A percentile compares a stretch with the other conserved stretches of the same genome.
Conservation (phyloP, 164 flowering plant species). For the Buxus sempervirens region DNA sequence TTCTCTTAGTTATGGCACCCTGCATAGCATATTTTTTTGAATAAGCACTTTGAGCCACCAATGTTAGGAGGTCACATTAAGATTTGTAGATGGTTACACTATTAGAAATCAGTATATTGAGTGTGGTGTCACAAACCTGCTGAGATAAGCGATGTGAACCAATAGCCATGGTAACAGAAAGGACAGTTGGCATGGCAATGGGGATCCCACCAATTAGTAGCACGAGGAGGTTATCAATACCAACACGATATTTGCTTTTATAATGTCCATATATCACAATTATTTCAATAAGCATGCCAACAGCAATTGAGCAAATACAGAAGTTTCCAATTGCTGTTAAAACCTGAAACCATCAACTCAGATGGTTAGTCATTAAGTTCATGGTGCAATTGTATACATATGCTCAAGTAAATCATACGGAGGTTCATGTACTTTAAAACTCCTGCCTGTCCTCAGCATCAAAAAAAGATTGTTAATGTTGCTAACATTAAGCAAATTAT, state of each 20-base stretch:
- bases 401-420: no score
- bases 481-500: no score
- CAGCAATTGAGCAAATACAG: constrained; percentile 73
- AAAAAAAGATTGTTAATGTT: no score
- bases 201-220: constrained; percentile 81
- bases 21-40: neutral
- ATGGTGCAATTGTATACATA: neutral
- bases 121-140: constrained; percentile 43
- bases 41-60: neutral
- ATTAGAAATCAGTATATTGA: neutral
- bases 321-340: constrained; percentile 77
- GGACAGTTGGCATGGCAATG: constrained; percentile 85
- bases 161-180: constrained; percentile 81
- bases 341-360: constrained; percentile 37
- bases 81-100: neutral
- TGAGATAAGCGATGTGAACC: constrained; percentile 76
- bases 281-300: constrained; percentile 65
- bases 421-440: no score
- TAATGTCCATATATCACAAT: constrained; percentile 54
- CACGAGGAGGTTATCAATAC: constrained; percentile 73
- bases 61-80: neutral
- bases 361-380: neutral
- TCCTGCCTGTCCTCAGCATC: no score
- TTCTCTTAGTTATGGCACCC: neutral
- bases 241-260: constrained; percentile 40